phyloP scores from a whole-genome alignment of 106 monocot genomes.

The Dioscorea dumetorum region DNA sequence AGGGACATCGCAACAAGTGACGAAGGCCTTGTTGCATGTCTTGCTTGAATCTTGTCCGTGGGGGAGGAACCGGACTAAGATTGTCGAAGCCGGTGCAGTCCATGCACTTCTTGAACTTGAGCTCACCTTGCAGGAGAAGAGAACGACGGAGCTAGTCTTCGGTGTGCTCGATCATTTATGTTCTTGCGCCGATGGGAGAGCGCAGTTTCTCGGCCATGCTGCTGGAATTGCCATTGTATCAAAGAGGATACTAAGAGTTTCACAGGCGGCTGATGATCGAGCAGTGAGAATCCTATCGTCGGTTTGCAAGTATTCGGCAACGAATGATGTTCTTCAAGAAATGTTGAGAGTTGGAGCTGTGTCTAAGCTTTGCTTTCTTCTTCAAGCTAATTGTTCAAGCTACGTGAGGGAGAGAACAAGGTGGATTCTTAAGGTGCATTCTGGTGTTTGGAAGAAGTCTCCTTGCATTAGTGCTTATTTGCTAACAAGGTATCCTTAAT shows the following conservation, averaged over 20 bases:
- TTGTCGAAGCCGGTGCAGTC: constrained; percentile 38
- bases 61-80: constrained; percentile 33
- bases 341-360: constrained; percentile 52
- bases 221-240: constrained; percentile 22
- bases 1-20: constrained; percentile 10
- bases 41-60: constrained; percentile 13
- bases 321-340: constrained; percentile 33
- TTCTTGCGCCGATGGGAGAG: constrained; percentile 48
- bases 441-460: constrained; percentile 40
- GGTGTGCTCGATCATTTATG: constrained; percentile 30
- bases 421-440: constrained; percentile 32
- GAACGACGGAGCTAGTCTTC: constrained; percentile 32
- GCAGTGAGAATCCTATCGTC: constrained; percentile 35
- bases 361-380: constrained; percentile 45
- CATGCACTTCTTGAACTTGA: constrained; percentile 32
- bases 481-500: background rate
- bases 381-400: constrained; percentile 32
- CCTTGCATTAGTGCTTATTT: constrained; percentile 18
- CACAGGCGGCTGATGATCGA: constrained; percentile 27
- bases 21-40: constrained; percentile 31
- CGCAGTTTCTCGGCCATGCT: constrained; percentile 34
- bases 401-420: constrained; percentile 38
- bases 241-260: constrained; percentile 54
- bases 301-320: constrained; percentile 28
- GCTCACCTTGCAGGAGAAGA: constrained; percentile 24